Percentiles rank a stretch among this genome's conserved stretches.
phyloP scores from a whole-genome alignment of 1,284 basidiomycete species.

The Boletus albobrunnescens region DNA sequence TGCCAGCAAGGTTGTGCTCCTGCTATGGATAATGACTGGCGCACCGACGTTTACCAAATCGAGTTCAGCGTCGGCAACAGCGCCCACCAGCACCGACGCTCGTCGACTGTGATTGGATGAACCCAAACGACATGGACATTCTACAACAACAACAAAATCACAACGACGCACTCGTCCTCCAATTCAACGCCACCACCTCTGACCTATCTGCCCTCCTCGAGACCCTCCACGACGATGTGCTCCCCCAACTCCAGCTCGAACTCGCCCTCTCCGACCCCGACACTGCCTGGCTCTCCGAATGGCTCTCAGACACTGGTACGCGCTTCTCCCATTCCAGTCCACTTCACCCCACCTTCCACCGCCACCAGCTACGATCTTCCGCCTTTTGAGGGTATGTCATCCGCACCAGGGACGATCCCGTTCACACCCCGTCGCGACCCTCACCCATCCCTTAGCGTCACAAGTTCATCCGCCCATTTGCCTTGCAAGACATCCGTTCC shows the following conservation, averaged over 20 bases:
- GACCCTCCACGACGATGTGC: constrained; percentile 49
- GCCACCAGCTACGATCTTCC: constrained; percentile 56
- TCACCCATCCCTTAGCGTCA: constrained; percentile 48
- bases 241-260: constrained; percentile 58
- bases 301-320: constrained; percentile 60
- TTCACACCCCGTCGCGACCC: not conserved
- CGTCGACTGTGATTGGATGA: no score
- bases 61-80: no score
- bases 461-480: constrained; percentile 59
- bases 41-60: no score
- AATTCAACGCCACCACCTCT: constrained; percentile 47
- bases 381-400: constrained; percentile 58
- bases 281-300: constrained; percentile 50
- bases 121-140: no score
- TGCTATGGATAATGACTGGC: no score
- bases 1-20: no score
- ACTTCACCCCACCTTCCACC: not conserved
- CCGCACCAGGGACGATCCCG: no score
- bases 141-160: not conserved
- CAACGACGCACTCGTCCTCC: constrained; percentile 38
- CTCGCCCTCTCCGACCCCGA: constrained; percentile 46
- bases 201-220: constrained; percentile 45
- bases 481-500: constrained; percentile 56
- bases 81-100: no score
- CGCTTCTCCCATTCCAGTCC: not conserved